Evolutionary conservation across 345 rosid genomes (phyloP).

Genomic region (Pistacia atlantica): DNA sequence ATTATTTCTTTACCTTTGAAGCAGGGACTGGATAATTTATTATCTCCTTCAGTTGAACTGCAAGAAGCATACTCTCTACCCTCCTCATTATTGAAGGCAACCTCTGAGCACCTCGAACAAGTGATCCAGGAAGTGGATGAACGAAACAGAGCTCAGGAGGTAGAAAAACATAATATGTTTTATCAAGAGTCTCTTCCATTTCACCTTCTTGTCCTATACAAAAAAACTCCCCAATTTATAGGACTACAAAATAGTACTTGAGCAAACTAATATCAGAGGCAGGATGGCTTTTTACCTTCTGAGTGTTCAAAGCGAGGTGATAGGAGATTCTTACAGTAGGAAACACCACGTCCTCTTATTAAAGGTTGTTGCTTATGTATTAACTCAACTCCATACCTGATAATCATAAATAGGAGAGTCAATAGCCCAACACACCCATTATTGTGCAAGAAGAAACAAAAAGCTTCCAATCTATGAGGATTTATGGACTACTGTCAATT

Average conservation of each 20-base stretch:
- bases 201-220: conserved; percentile 50
- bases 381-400: conserved; percentile 94
- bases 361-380: conserved; percentile 69
- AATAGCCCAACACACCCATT: conserved; percentile 49
- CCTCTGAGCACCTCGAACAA: conserved; percentile 97
- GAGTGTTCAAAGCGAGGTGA: conserved; percentile 95
- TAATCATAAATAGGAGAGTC: conserved; percentile 34
- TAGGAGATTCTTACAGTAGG: conserved; percentile 93
- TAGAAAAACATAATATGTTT: conserved; percentile 90
- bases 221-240: conserved; percentile 19
- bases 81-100: conserved; percentile 96
- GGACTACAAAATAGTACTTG: neutral
- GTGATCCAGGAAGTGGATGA: conserved; percentile 95
- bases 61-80: conserved; percentile 96
- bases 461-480: conserved; percentile 48
- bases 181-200: conserved; percentile 74
- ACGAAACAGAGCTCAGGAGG: conserved; percentile 92
- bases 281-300: conserved; percentile 46
- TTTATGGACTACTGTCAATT: conserved; percentile 30
- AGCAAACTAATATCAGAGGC: neutral
- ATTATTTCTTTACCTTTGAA: conserved; percentile 57
- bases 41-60: conserved; percentile 74
- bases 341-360: conserved; percentile 96
- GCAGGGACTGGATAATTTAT: conserved; percentile 73
- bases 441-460: conserved; percentile 54